Base-by-base conservation (phyloP, 768 basidiomycete species). In the Multifurca ochricompacta region DNA sequence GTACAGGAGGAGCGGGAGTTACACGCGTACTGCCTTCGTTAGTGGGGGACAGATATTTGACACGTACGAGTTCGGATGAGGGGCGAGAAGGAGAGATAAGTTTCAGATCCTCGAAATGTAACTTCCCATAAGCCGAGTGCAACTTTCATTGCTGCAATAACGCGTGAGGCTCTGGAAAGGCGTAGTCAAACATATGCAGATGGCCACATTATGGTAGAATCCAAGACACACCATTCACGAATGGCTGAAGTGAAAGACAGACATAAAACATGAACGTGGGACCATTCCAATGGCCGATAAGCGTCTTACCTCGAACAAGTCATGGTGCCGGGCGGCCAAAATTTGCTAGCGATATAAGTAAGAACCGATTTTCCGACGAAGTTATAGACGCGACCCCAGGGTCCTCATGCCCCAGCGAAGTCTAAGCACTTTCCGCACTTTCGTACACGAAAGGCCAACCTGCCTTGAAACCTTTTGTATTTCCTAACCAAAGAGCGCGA, bases 291-390 rank as follows among this genome's bases (percentile, higher is more conserved):
- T 41, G 14, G 19, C 16, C 37, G 6, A 41, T 39, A 13, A 39
- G 30, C 5, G 41, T 65, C 65, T 58, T 47, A 74, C 74, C 63
- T 59, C 64, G 63, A 13, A 76, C 67, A 37, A 79, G 67, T 67
- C 48, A 34, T 69, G 71, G 59, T 80, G 78, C 76, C 77, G 79
- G 44, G 67, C 69, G 16, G 72, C 66, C 8, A 79, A 62, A 16
- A 73, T 39, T 67, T 68, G 6, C 71, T 64, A 9, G 68, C 65
- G 4, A 59, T 49, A 14, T 64, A 62, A 25, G 62, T 57, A 9
- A 65, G 30, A 6, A 42, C 48, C 4, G 54, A 41, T 13, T 19
- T 60, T 5, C 64, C 62, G 1, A 66, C 9, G 16, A 58, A 46
- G 19, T 59, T 47, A 28, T 30, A 40, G 16, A 52, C 13, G 21